Evolutionary conservation across 1,284 basidiomycete species (phyloP).

Genomic region (Moesziomyces sp.): DNA sequence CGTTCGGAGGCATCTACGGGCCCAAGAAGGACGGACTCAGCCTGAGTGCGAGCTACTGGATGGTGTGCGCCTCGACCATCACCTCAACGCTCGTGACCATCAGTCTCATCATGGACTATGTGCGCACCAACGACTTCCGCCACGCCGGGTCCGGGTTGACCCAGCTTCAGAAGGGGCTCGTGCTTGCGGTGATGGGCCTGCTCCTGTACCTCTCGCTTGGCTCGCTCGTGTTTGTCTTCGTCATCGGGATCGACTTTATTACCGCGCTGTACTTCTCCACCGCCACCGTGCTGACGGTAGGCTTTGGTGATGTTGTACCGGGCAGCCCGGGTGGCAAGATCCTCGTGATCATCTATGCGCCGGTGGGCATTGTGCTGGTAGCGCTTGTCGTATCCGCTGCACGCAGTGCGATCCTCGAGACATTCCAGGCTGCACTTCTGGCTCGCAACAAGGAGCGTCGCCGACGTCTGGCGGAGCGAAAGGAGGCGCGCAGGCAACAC

Average conservation of each 20-base stretch:
- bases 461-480: conserved; percentile 20
- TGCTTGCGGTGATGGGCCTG: conserved; percentile 74
- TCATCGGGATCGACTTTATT: conserved; percentile 69
- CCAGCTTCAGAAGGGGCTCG: conserved; percentile 79
- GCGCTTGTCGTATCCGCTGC: conserved; percentile 76
- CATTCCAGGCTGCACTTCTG: conserved; percentile 58
- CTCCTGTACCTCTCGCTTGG: conserved; percentile 76
- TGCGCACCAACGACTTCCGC: conserved; percentile 75
- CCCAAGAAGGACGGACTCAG: conserved; percentile 73
- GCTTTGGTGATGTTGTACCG: conserved; percentile 81
- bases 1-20: conserved; percentile 76
- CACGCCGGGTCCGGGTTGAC: conserved; percentile 79
- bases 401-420: conserved; percentile 78
- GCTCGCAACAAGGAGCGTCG: conserved; percentile 29
- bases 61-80: conserved; percentile 80
- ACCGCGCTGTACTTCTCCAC: conserved; percentile 74
- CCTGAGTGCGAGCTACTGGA: conserved; percentile 75
- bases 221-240: conserved; percentile 48
- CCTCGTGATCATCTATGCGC: conserved; percentile 59
- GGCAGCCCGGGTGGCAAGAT: conserved; percentile 71
- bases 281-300: conserved; percentile 76
- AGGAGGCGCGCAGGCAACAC: conserved; percentile 21
- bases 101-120: conserved; percentile 75
- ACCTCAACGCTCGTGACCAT: conserved; percentile 77
- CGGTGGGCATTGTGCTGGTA: conserved; percentile 67